phyloP scores from a whole-genome alignment of 208 protist species.

The Naegleria fowleri region DNA sequence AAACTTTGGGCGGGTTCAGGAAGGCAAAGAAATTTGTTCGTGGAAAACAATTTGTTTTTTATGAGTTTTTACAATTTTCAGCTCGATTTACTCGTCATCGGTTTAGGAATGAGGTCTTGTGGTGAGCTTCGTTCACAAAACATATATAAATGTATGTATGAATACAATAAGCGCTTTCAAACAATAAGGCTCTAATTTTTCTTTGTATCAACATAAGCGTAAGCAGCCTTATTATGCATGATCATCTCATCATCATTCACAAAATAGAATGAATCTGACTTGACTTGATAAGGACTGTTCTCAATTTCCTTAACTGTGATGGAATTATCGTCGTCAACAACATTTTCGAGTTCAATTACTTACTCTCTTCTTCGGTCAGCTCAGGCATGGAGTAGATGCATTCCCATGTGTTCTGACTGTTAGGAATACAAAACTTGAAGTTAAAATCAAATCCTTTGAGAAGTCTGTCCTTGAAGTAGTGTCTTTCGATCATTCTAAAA shows the following conservation, averaged over 20 bases:
- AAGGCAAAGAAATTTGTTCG: neutral
- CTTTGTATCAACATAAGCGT: neutral
- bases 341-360: neutral
- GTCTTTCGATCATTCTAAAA: constrained; percentile 93
- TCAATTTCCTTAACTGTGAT: constrained; percentile 58
- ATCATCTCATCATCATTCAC: constrained; percentile 72
- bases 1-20: neutral
- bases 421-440: constrained; percentile 92
- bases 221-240: constrained; percentile 88
- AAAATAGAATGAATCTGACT: constrained; percentile 92
- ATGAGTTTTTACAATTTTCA: neutral
- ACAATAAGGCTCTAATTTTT: neutral
- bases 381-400: constrained; percentile 84
- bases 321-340: neutral
- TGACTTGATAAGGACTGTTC: constrained; percentile 71
- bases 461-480: constrained; percentile 85
- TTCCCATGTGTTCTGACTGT: constrained; percentile 88
- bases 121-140: too few species aligned
- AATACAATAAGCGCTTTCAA: too few species aligned
- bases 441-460: constrained; percentile 89
- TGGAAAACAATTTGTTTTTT: neutral
- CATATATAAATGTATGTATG: too few species aligned
- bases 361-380: constrained; percentile 50
- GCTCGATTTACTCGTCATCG: too few species aligned
- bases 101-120: too few species aligned